Evolutionary conservation across 176 grass and related monocot genomes (phyloP).

Genomic region (Avena insularis): DNA sequence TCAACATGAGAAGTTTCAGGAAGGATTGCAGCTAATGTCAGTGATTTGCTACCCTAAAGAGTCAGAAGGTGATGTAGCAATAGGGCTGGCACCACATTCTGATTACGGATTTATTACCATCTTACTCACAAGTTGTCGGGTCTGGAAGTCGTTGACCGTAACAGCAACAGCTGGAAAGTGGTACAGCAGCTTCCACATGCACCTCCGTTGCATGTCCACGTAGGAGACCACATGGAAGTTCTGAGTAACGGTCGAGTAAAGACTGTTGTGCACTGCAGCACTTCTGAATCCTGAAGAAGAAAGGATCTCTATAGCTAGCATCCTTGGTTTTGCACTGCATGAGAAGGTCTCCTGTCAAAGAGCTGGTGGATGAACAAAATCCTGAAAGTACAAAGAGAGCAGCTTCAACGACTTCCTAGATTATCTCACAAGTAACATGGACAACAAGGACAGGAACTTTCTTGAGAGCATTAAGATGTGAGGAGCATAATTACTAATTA

Average conservation of each 20-base stretch:
- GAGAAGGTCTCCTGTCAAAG: slow-evolving; percentile 63
- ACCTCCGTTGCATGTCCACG: slow-evolving; percentile 67
- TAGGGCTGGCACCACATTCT: slow-evolving; percentile 70
- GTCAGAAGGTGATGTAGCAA: slow-evolving; percentile 14
- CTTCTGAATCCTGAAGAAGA: slow-evolving; percentile 48
- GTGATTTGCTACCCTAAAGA: slow-evolving; percentile 59
- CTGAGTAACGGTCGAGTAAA: slow-evolving; percentile 68
- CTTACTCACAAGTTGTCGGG: slow-evolving; percentile 61
- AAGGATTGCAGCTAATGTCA: slow-evolving; percentile 74
- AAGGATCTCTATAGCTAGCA: slow-evolving; percentile 72
- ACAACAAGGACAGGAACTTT: slow-evolving; percentile 49
- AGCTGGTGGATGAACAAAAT: slow-evolving; percentile 57
- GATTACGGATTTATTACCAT: slow-evolving; percentile 81
- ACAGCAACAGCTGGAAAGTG: slow-evolving; percentile 53
- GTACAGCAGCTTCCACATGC: slow-evolving; percentile 36
- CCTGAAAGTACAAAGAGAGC: slow-evolving; percentile 61
- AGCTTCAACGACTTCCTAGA: slow-evolving; percentile 81
- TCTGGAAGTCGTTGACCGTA: slow-evolving; percentile 59
- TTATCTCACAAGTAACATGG: slow-evolving; percentile 37
- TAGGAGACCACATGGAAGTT: slow-evolving; percentile 79
- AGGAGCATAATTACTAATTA: neutral
- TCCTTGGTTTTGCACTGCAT: slow-evolving; percentile 63
- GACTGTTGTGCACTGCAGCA: slow-evolving; percentile 61
- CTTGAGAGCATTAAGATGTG: slow-evolving; percentile 55
- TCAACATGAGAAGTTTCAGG: slow-evolving; percentile 53